Evolutionary conservation across 2,329 filamentous ascomycete genomes (phyloP), one percentile per base, ranked within the genome.

Genomic region (Apiospora koreana): DNA sequence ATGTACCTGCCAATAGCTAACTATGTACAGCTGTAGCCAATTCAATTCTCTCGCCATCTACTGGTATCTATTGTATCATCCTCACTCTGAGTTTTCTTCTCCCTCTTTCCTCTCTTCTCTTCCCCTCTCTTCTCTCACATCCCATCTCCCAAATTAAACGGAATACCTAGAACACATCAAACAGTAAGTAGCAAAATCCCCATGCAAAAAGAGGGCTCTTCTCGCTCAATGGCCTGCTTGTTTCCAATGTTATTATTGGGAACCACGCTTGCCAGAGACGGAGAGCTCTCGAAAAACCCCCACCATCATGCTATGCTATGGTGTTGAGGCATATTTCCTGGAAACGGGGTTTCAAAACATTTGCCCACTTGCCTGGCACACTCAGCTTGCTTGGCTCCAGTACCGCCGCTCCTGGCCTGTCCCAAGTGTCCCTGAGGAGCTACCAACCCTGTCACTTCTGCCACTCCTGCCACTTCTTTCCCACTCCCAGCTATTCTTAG

Each of bases 41-140:
- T 41, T 69, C 70, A 70, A 65, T 65, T 35, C 28, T 72, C 71
- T 73, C 69, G 45, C 67, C 69, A 67, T 69, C 70, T 73, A 54
- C 69, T 68, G 42, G 69, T 62, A 28, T 72, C 70, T 67, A 69
- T 64, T 43, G n/a, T n/a, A n/a, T n/a, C 21, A 62, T 31, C 14
- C 54, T 38, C 25, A 28, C n/a, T 18, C 58, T 73, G 65, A 45
- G 68, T 50, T 71, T 69, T 68, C 65, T 46, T 28, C 41, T n/a
- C 41, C 42, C n/a, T 48, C 16, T 12, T 43, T 18, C 41, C 45
- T 12, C 46, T n/a, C n/a, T 43, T 25, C 21, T 25, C 64, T 67
- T 28, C 45, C 46, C 58, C 35, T 42, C 48, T 50, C 66, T 50
- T 12, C 21, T 25, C 72, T 73, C 72, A 73, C 73, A 72, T 72